Evolutionary conservation across 1,284 basidiomycete genomes (phyloP), one percentile per base, ranked within the genome.

Genomic region (Filobasidium uniguttulatum): DNA sequence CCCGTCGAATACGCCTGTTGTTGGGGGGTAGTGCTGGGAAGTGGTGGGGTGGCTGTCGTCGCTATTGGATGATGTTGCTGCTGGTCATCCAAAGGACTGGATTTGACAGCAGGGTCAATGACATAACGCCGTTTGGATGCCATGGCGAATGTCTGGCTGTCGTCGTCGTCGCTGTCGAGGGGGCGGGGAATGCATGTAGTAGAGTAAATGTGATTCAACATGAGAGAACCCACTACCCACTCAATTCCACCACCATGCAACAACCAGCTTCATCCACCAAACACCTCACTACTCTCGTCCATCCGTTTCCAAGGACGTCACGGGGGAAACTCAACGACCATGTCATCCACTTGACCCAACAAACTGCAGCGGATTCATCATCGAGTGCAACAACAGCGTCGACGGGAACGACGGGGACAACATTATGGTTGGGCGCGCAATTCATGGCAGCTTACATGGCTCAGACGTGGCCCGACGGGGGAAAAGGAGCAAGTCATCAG

Each of bases 391-490:
- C 8, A 26, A 35, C 44, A 10, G 44, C 44, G 14, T 40, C 26
- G 22, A 49, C 31, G 37, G 49, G 45, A 62, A 78, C 81, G 35
- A 88, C 85, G 55, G 88, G 87, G 17, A 86, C 85, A n/a, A 80
- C 84, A 1, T 77, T 91, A 49, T 91, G 88, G 88, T 78, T 88
- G 49, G 80, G 80, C 35, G 82, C 78, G 0, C 86, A 89, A 65
- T 76, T 81, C 58, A 74, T 88, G 31, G 74, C 82, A 7, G 63
- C 73, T 43, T 85, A 79, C 61, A 72, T 86, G n/a, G 66, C 72
- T 17, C 62, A 68, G 31, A 56, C 64, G 25, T 28, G 60, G 25
- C 45, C 55, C 9, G 23, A 35, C 30, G 35, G 29, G 22, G 35
- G 17, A 19, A 12, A 15, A 31, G 33, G n/a, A 22, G 45, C 52